Conservation (phyloP, 2,329 filamentous ascomycete species). For the Amylocarpus encephaloides region DNA sequence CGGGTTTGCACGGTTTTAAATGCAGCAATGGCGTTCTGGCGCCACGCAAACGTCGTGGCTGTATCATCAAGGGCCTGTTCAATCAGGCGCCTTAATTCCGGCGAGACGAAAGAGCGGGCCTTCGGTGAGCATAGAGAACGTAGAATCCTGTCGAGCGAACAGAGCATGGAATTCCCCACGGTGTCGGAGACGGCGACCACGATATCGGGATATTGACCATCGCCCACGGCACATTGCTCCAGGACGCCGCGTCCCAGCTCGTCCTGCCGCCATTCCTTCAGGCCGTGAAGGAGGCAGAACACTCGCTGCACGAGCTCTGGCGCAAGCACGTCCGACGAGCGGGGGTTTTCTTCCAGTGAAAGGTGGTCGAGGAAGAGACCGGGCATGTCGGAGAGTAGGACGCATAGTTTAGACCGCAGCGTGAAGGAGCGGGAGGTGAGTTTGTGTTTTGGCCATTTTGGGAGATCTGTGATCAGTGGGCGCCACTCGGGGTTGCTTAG, state of each 20-base stretch:
- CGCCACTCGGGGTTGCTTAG: slow-evolving; percentile 3
- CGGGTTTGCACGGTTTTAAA: neutral
- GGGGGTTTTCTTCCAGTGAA: neutral
- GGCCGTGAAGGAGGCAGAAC: neutral
- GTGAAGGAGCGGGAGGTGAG: neutral
- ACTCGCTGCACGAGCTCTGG: neutral
- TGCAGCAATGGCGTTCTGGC: neutral
- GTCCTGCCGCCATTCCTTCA: neutral
- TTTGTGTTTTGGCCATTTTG: neutral
- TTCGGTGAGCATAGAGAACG: neutral
- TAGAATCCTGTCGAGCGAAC: neutral
- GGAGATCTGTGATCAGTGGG: neutral
- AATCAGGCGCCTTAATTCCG: neutral
- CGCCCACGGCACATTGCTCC: neutral
- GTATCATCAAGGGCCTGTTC: neutral
- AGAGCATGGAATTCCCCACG: neutral
- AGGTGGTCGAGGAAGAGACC: neutral
- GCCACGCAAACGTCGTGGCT: neutral
- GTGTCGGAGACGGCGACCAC: neutral
- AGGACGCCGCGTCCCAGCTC: neutral
- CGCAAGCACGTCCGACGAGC: neutral
- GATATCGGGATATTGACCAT: slow-evolving; percentile 1
- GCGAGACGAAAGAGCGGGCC: neutral
- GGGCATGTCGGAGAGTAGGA: neutral
- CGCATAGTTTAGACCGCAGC: neutral